Evolutionary conservation across 805 yeast genomes (phyloP).

Genomic region (Torulaspora delbrueckii): DNA sequence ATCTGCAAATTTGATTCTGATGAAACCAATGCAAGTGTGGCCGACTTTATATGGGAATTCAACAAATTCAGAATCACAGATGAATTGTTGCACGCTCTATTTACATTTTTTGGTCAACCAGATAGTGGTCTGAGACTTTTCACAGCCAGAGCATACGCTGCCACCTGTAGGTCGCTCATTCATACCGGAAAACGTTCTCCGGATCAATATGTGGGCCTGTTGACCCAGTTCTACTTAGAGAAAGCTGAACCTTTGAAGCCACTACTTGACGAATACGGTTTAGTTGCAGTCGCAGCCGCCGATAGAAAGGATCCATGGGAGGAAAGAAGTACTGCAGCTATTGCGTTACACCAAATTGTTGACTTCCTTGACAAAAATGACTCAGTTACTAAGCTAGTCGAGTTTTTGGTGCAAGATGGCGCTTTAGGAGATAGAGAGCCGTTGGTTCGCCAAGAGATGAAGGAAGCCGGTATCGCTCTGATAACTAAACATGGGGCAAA

Average conservation of each 20-base stretch:
- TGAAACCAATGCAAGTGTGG: conserved; percentile 54
- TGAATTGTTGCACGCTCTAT: conserved; percentile 41
- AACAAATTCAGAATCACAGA: conserved; percentile 43
- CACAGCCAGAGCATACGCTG: conserved; percentile 59
- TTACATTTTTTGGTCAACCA: conserved; percentile 47
- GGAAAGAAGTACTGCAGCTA: conserved; percentile 74
- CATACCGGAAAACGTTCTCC: conserved; percentile 29
- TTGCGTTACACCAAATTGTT: conserved; percentile 55
- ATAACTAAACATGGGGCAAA: conserved; percentile 61
- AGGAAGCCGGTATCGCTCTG: conserved; percentile 80
- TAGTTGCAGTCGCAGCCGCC: conserved; percentile 56
- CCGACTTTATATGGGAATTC: conserved; percentile 82
- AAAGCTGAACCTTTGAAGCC: conserved; percentile 74
- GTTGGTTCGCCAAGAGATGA: conserved; percentile 72
- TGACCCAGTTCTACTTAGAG: conserved; percentile 53
- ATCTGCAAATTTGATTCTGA: conserved; percentile 74
- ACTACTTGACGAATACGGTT: conserved; percentile 71
- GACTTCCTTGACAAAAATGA: conserved; percentile 35
- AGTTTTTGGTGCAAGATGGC: conserved; percentile 54
- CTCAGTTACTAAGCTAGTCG: conserved; percentile 51
- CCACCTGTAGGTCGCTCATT: conserved; percentile 46
- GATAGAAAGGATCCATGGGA: conserved; percentile 78
- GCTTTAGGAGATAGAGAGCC: conserved; percentile 73
- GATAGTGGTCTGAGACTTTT: conserved; percentile 71
- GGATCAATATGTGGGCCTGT: conserved; percentile 37